Base-by-base conservation (phyloP, 2,329 filamentous ascomycete genomes). In the Aspergillus caelatus region DNA sequence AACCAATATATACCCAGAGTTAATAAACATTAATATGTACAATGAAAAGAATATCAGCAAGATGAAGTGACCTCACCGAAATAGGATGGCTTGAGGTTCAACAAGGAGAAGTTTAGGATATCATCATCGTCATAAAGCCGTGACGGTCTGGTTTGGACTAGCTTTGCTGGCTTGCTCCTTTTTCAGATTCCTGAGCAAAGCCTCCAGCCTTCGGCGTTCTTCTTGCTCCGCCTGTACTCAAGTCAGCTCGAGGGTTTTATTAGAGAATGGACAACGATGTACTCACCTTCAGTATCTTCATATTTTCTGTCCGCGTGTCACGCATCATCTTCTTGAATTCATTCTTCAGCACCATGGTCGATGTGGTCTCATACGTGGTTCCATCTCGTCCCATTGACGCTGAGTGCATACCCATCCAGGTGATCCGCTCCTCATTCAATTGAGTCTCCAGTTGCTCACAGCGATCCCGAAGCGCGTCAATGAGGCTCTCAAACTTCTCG, bases 271-370 rank as follows among this genome's bases (percentile, higher is more conserved):
- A 41, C 16, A 14, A 7, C 43, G 26, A 63, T 58, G 53, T 65
- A 81, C 86, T 79, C 77, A 91, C 89, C 81, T 86, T 87, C 62
- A 92, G 73, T 64, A 84, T 81, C 78, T 85, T 89, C 71, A 88
- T 80, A 65, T 86, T 88, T 75, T 92, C 90, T 1, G 84, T 82
- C 65, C 89, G 85, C 55, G 88, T 88, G 72, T 92, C 89, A 67
- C 88, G 84, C 89, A 92, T 91, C 89, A 92, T 92, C 80, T 90
- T 91, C 81, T 91, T 91, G 74, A 92, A 92, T 75, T 92, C 90
- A 66, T 88, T 89, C 77, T 88, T 88, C 72, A 92, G 73, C 46
- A 91, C 88, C 77, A 86, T 86, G 28, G 88, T 89, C 69, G 88
- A 91, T 12, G 88, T 91, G 11, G 82, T 85, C 67, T 89, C 87